These are phyloP conservation scores for Xerocomellus intermedius DNA, from an alignment of 768 basidiomycete genomes.

Conservation along the genomic window DNA sequence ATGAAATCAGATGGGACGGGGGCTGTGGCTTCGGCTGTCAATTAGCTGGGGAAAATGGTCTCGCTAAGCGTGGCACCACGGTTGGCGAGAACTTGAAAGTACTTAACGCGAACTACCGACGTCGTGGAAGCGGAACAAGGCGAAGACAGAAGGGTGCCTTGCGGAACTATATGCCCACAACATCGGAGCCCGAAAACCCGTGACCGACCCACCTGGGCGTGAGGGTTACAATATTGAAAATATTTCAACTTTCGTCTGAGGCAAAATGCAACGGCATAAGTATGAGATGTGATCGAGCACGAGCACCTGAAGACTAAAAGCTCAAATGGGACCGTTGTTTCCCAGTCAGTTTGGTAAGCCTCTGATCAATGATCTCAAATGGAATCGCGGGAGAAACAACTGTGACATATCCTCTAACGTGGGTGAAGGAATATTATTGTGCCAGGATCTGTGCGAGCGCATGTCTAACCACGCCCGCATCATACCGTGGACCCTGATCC, in stretches of 20 bases:
- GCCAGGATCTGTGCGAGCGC: conserved; percentile 39
- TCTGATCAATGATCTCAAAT: not conserved
- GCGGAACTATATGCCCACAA: not conserved
- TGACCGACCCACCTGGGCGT: not conserved
- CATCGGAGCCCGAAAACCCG: not conserved
- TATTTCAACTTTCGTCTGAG: not conserved
- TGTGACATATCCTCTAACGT: not conserved
- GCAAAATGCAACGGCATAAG: not conserved
- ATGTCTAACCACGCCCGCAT: conserved; percentile 42
- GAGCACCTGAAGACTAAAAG: not conserved
- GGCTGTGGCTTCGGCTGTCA: not conserved
- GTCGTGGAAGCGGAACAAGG: not conserved
- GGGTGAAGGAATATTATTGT: not conserved
- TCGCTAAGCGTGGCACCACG: not conserved
- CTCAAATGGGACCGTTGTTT: not conserved
- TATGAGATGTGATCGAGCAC: not conserved
- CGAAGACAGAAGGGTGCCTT: not conserved
- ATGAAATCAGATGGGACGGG: not conserved
- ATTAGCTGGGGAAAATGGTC: not conserved
- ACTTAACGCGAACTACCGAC: not conserved
- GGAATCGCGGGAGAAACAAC: conserved; percentile 7
- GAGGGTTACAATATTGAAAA: not conserved
- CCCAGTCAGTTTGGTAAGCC: not conserved
- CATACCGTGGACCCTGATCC: conserved; percentile 39
- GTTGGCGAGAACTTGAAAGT: not conserved